Conservation (phyloP, 1,139 yeast species). For the Yamadazyma kanchanaburiensis region DNA sequence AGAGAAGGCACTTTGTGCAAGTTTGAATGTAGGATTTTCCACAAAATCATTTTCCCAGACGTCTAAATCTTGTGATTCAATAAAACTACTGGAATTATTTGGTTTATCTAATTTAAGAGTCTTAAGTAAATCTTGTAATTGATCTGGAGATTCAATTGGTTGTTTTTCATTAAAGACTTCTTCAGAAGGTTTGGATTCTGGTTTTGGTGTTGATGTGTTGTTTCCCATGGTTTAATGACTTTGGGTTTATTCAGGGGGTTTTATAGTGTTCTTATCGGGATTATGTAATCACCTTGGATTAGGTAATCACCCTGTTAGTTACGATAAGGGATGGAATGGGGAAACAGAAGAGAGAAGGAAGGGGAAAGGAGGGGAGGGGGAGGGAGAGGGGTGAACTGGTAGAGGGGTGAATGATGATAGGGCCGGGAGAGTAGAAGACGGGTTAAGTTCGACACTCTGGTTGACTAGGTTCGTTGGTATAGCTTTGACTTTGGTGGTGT, state of each 20-base stretch:
- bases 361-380: too few species aligned
- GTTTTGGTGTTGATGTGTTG: slow-evolving; percentile 3
- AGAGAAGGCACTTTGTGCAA: slow-evolving; percentile 60
- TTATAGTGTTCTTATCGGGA: slow-evolving; percentile 3
- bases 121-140: not conserved
- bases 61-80: slow-evolving; percentile 20
- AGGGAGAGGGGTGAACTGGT: too few species aligned
- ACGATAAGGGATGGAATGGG: not conserved
- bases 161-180: not conserved
- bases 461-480: too few species aligned
- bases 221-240: slow-evolving; percentile 6
- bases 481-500: too few species aligned
- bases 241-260: not conserved
- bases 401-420: too few species aligned
- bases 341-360: not conserved
- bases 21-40: slow-evolving; percentile 51
- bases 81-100: not conserved
- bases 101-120: slow-evolving; percentile 3
- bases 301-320: slow-evolving; percentile 1
- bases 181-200: not conserved
- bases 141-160: not conserved
- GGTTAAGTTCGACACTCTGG: too few species aligned
- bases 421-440: too few species aligned
- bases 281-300: slow-evolving; percentile 1
- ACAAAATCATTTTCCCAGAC: slow-evolving; percentile 51